Conservation (phyloP, 257 asterid genomes). For the Scutellaria baicalensis region DNA sequence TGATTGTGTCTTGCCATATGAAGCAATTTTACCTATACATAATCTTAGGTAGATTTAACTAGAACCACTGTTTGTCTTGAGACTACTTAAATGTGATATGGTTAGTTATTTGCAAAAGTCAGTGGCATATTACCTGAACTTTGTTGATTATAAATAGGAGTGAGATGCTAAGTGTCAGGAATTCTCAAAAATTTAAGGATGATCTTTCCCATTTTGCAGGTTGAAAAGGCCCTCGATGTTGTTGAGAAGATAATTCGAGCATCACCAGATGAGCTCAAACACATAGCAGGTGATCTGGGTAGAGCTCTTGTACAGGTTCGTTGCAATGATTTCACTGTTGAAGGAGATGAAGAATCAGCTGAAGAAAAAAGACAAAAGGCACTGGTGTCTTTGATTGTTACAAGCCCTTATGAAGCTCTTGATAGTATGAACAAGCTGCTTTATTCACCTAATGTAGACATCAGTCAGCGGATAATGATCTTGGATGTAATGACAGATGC, state of each 20-base stretch:
- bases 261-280: constrained; percentile 86
- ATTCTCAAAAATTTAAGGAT: constrained; percentile 2
- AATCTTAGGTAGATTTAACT: constrained; percentile 8
- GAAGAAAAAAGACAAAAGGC: constrained; percentile 85
- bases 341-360: constrained; percentile 88
- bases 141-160: neutral
- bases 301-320: constrained; percentile 76
- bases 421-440: constrained; percentile 62
- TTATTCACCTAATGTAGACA: constrained; percentile 81
- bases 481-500: constrained; percentile 84
- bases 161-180: constrained; percentile 1
- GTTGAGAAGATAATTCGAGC: constrained; percentile 92
- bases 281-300: constrained; percentile 64
- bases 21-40: neutral
- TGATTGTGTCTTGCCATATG: neutral
- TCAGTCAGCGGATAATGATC: constrained; percentile 88
- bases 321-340: constrained; percentile 65
- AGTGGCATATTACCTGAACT: neutral
- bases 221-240: constrained; percentile 80
- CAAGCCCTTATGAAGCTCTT: constrained; percentile 70
- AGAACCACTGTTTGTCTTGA: constrained; percentile 1
- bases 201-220: constrained; percentile 39
- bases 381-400: constrained; percentile 64
- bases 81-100: neutral
- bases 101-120: constrained; percentile 5